phyloP scores from a whole-genome alignment of 306 rosid genomes.

The Prinsepia uniflora region DNA sequence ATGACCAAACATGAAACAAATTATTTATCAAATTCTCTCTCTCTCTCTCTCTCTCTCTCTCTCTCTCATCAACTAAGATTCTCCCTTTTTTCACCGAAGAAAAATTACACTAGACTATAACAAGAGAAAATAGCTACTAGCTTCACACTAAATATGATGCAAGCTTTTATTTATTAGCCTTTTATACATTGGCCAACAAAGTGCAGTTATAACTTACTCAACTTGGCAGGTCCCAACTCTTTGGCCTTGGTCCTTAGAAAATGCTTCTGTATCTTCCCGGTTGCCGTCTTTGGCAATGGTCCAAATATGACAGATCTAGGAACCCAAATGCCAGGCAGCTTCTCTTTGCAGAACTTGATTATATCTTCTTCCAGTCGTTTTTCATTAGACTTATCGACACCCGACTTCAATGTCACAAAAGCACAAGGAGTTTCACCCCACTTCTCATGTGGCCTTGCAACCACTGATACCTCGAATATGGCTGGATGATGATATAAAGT shows the following conservation, averaged over 20 bases:
- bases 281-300: conserved; percentile 66
- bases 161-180: not conserved
- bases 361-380: conserved; percentile 55
- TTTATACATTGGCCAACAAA: not conserved
- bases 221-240: conserved; percentile 60
- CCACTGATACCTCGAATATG: conserved; percentile 72
- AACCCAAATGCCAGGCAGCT: conserved; percentile 80
- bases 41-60: no score
- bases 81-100: not conserved
- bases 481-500: conserved; percentile 59
- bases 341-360: conserved; percentile 63
- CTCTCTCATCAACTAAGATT: no score
- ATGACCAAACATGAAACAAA: no score
- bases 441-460: conserved; percentile 74
- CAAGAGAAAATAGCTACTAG: not conserved
- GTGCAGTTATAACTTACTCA: conserved; percentile 35
- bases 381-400: conserved; percentile 49
- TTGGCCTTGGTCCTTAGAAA: conserved; percentile 67
- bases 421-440: conserved; percentile 98
- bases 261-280: conserved; percentile 82
- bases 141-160: not conserved
- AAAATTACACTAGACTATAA: not conserved
- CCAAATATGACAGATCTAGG: conserved; percentile 75
- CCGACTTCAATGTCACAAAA: conserved; percentile 65
- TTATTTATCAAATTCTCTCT: no score